These are phyloP conservation scores for Penicillium goetzii DNA, from an alignment of 495 filamentous ascomycete species.

Conservation along the genomic window DNA sequence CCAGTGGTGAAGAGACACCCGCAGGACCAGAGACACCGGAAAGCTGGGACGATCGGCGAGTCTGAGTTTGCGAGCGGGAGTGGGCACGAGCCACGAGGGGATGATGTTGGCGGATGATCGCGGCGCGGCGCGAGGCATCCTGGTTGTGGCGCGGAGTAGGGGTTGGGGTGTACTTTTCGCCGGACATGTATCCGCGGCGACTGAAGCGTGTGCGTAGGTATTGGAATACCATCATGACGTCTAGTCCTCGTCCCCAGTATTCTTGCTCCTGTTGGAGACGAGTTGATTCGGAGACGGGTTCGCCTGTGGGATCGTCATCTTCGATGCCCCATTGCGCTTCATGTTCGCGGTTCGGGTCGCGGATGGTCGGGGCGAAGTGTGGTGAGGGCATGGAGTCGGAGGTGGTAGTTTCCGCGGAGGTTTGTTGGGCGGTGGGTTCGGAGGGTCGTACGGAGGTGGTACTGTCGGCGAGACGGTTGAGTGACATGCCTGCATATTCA, in stretches of 20 bases:
- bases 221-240: conserved; percentile 84
- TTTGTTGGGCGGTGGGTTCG: conserved; percentile 24
- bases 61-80: conserved; percentile 51
- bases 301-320: conserved; percentile 52
- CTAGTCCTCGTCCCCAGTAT: conserved; percentile 88
- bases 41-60: conserved; percentile 55
- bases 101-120: conserved; percentile 81
- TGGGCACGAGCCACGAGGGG: conserved; percentile 70
- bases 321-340: conserved; percentile 71
- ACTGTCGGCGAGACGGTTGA: conserved; percentile 39
- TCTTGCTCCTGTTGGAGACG: conserved; percentile 56
- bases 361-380: conserved; percentile 53
- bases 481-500: conserved; percentile 59
- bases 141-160: conserved; percentile 51
- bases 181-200: conserved; percentile 41
- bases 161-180: conserved; percentile 36
- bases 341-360: conserved; percentile 47
- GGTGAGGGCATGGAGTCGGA: conserved; percentile 40
- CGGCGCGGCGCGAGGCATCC: conserved; percentile 75
- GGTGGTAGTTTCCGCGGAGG: conserved; percentile 27
- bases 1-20: conserved; percentile 46
- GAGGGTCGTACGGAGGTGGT: conserved; percentile 17
- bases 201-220: conserved; percentile 80
- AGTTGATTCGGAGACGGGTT: conserved; percentile 39
- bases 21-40: conserved; percentile 48